Conservation (phyloP, 1,284 basidiomycete genomes). For the Blastosporella zonata region DNA sequence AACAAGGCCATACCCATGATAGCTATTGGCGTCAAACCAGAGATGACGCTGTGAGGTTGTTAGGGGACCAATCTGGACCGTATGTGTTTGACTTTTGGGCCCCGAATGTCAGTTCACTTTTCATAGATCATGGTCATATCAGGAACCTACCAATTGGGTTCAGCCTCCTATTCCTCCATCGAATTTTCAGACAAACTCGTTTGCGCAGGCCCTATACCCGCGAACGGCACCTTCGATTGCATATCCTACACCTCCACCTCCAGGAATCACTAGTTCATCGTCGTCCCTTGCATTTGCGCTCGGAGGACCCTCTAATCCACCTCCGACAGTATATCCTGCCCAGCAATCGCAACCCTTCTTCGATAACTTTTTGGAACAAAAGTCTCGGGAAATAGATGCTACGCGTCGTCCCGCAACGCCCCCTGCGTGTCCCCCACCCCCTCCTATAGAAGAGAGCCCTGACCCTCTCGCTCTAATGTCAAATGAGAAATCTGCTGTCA, state of each 20-base stretch:
- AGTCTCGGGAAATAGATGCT: constrained; percentile 33
- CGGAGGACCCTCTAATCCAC: constrained; percentile 40
- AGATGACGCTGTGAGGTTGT: constrained; percentile 48
- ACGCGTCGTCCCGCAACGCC: constrained; percentile 16
- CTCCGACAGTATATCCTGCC: constrained; percentile 36
- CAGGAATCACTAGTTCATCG: constrained; percentile 57
- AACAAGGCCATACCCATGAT: constrained; percentile 35
- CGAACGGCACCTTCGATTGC: constrained; percentile 52
- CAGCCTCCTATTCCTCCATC: constrained; percentile 34
- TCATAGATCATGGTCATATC: constrained; percentile 37
- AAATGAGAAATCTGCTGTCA: constrained; percentile 28
- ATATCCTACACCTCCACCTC: constrained; percentile 69
- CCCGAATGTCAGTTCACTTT: constrained; percentile 12
- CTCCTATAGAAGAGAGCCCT: constrained; percentile 35
- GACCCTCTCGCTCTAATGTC: constrained; percentile 46
- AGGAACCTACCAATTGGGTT: constrained; percentile 35
- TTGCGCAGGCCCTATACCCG: constrained; percentile 63
- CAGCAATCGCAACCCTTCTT: constrained; percentile 62
- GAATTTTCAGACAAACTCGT: constrained; percentile 47
- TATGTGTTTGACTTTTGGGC: constrained; percentile 27
- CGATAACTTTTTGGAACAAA: constrained; percentile 58
- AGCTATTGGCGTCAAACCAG: constrained; percentile 55
- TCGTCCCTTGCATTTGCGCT: constrained; percentile 72
- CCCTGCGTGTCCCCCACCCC: constrained; percentile 16
- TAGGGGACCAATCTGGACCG: constrained; percentile 45